Base-by-base conservation (phyloP, 2,329 filamentous ascomycete species). In the Pseudopithomyces maydicus region DNA sequence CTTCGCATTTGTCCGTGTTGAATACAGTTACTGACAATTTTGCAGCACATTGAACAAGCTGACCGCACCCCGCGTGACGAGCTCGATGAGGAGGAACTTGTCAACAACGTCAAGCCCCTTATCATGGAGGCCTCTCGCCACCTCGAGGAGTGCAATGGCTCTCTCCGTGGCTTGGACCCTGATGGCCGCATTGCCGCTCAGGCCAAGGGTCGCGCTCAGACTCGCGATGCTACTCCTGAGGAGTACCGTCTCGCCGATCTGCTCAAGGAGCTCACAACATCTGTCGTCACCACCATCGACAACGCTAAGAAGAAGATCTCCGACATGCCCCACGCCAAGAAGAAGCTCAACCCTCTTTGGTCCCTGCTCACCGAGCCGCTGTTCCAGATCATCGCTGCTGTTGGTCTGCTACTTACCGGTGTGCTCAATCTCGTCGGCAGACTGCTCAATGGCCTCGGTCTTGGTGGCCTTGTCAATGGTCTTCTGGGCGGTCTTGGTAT, bases 241-340 rank as follows among this genome's bases (percentile, higher is more conserved):
- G 92, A 97, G 77, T 89, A 92, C 69, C 88, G 88, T 58, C 86
- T 97, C 15, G 92, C 93, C 4, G 92, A 97, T 56, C 80, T 88
- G 10, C 85, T 97, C 65, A 96, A 96, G 81, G 91, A 92, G 79
- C 83, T 97, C 57, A 94, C 92, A 0, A 88, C 88, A 19, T 88
- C 86, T 23, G 90, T 97, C 20, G 88, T 90, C 45, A 87, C 88
- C 68, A 91, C 89, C 22, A 94, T 97, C 66, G 92, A 97, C 71
- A 88, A 89, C 62, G 90, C 90, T 23, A 95, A 93, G 86, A 90
- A 89, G 80, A 90, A 91, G 81, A 90, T 97, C 59, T 87, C 90
- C 70, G 90, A 91, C 71, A 95, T 97, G 90, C 92, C 93, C 6
- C 90, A 96, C 65, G 93, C 92, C 42, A 96, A 97, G 88, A 94